Conservation (phyloP, 2,329 filamentous ascomycete genomes). For the Clarireedia hainanense region DNA sequence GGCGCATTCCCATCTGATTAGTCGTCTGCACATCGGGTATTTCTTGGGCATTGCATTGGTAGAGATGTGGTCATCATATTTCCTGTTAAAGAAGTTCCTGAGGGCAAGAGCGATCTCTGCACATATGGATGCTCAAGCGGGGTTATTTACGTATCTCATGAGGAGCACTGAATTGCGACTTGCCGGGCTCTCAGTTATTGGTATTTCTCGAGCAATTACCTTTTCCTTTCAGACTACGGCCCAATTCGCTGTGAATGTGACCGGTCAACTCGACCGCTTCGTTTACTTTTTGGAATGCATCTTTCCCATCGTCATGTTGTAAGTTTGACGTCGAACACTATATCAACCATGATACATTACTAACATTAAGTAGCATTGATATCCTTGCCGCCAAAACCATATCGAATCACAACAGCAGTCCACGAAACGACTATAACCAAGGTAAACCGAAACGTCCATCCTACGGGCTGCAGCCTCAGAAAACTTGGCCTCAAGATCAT, state of each 20-base stretch:
- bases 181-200: slow-evolving; percentile 33
- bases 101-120: slow-evolving; percentile 28
- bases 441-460: background rate
- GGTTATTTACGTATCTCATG: slow-evolving; percentile 35
- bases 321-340: slow-evolving; percentile 11
- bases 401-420: background rate
- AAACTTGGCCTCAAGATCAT: background rate
- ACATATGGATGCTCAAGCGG: slow-evolving; percentile 25
- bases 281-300: slow-evolving; percentile 36
- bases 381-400: slow-evolving; percentile 13
- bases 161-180: slow-evolving; percentile 35
- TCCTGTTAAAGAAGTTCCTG: slow-evolving; percentile 33
- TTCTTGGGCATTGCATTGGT: slow-evolving; percentile 35
- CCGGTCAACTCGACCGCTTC: slow-evolving; percentile 35
- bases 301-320: slow-evolving; percentile 36
- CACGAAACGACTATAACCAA: background rate
- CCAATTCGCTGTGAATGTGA: slow-evolving; percentile 32
- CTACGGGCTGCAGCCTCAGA: background rate
- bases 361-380: slow-evolving; percentile 12
- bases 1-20: slow-evolving; percentile 23
- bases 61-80: slow-evolving; percentile 34
- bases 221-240: slow-evolving; percentile 34
- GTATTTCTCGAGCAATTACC: slow-evolving; percentile 34
- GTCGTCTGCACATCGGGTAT: slow-evolving; percentile 35
- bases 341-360: background rate